phyloP scores from a whole-genome alignment of 495 filamentous ascomycete genomes.

The Acidomyces sp. region DNA sequence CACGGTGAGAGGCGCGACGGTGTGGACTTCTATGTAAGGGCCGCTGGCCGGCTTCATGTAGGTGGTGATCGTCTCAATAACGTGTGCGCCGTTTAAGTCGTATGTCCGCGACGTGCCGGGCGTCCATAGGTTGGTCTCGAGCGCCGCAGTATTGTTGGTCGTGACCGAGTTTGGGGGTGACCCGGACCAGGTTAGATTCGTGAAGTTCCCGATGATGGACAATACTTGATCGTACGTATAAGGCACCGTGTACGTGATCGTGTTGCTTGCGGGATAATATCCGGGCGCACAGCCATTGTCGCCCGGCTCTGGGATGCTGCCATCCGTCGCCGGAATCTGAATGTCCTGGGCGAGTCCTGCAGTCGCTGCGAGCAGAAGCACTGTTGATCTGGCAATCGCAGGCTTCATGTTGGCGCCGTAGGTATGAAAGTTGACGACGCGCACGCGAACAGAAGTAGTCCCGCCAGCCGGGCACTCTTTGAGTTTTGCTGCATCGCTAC shows the following conservation, averaged over 20 bases:
- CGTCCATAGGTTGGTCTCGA: slow-evolving; percentile 14
- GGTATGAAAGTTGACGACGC: too few relatives aligned
- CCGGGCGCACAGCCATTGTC: slow-evolving; percentile 8
- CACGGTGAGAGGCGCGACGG: slow-evolving; percentile 14
- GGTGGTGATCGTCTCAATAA: slow-evolving; percentile 22
- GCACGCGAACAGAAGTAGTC: too few relatives aligned
- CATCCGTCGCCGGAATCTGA: slow-evolving; percentile 9
- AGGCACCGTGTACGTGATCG: slow-evolving; percentile 20
- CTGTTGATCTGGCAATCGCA: not conserved
- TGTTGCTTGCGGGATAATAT: slow-evolving; percentile 18
- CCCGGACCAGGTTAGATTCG: slow-evolving; percentile 25
- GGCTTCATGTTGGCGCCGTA: not conserved
- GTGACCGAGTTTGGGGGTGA: slow-evolving; percentile 10
- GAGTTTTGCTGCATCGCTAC: too few relatives aligned
- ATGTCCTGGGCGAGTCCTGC: slow-evolving; percentile 4
- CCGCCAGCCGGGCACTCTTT: too few relatives aligned
- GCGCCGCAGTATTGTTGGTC: slow-evolving; percentile 17
- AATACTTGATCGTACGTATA: slow-evolving; percentile 24
- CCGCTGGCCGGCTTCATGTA: slow-evolving; percentile 21
- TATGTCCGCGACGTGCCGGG: slow-evolving; percentile 21
- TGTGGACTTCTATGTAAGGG: slow-evolving; percentile 21
- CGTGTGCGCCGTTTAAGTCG: slow-evolving; percentile 14
- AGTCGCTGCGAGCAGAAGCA: not conserved
- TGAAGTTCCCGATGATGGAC: slow-evolving; percentile 22
- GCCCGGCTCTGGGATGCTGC: slow-evolving; percentile 4